Evolutionary conservation across 768 basidiomycete genomes (phyloP).

Genomic region (Royoungia palumana): DNA sequence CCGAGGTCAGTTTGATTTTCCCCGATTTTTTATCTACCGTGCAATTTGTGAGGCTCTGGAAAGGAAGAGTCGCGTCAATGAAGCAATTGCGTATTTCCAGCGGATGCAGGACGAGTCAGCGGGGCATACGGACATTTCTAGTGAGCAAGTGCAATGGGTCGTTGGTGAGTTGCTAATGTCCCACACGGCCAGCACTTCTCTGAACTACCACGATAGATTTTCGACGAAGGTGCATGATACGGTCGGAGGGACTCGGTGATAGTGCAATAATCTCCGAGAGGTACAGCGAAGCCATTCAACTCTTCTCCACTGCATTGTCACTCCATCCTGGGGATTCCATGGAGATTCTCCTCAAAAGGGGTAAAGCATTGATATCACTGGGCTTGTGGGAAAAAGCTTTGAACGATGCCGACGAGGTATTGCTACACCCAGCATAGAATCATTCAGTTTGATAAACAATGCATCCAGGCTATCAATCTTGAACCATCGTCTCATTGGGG

Average conservation of each 20-base stretch:
- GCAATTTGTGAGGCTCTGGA: neutral
- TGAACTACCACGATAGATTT: slow-evolving; percentile 1
- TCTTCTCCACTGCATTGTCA: neutral
- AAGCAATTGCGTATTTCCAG: slow-evolving; percentile 3
- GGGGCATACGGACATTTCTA: neutral
- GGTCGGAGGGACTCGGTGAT: slow-evolving; percentile 1
- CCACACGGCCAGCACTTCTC: neutral
- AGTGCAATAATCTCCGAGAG: neutral
- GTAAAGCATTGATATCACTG: neutral
- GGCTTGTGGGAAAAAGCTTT: neutral
- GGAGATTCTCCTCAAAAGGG: slow-evolving; percentile 3
- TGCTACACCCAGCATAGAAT: neutral
- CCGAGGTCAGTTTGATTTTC: neutral
- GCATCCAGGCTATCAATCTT: neutral
- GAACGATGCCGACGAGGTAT: slow-evolving; percentile 8
- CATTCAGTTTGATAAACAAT: too few relatives aligned
- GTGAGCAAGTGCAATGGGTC: neutral
- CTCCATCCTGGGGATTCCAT: rapidly evolving
- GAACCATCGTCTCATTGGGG: neutral
- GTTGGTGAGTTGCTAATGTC: neutral
- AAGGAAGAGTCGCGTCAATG: neutral
- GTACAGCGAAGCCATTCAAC: neutral
- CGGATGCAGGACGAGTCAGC: neutral
- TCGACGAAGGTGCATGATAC: neutral
- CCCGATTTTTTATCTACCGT: neutral